Conservation (phyloP, 495 filamentous ascomycete species). For the Penicillium longicatenatum region DNA sequence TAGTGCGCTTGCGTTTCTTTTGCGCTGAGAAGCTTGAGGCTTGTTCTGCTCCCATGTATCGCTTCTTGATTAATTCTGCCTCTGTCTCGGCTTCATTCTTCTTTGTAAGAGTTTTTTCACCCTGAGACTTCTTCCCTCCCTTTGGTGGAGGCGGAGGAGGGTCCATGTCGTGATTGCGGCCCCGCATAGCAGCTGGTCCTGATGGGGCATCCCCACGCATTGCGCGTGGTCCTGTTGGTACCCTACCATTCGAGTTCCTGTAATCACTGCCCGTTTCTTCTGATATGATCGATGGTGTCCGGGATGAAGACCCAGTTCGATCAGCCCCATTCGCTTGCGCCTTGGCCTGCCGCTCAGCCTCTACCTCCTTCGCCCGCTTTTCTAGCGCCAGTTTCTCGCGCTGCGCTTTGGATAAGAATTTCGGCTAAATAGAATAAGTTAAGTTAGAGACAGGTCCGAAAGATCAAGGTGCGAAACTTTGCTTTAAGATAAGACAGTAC, state of each 20-base stretch:
- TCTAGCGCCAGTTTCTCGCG: constrained; percentile 85
- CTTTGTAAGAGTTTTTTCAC: constrained; percentile 57
- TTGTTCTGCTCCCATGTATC: constrained; percentile 92
- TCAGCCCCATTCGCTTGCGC: constrained; percentile 34
- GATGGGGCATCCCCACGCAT: constrained; percentile 63
- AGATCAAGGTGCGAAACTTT: not conserved
- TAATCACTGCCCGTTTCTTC: constrained; percentile 12
- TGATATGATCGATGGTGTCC: not conserved
- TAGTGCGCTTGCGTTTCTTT: constrained; percentile 92
- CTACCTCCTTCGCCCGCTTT: constrained; percentile 81
- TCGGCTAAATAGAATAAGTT: constrained; percentile 58
- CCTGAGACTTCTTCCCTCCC: constrained; percentile 37
- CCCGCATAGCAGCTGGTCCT: constrained; percentile 57
- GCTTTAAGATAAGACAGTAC: constrained; percentile 41
- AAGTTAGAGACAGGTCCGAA: constrained; percentile 21
- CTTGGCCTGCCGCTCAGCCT: constrained; percentile 57
- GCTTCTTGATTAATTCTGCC: constrained; percentile 72
- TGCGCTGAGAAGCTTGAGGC: constrained; percentile 91
- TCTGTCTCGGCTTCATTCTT: constrained; percentile 67
- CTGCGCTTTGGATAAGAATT: constrained; percentile 88
- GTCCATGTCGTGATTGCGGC: constrained; percentile 55
- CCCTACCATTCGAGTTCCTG: constrained; percentile 10
- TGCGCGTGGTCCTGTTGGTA: constrained; percentile 81
- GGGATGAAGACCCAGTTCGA: constrained; percentile 22
- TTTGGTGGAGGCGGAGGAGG: constrained; percentile 48